phyloP scores from a whole-genome alignment of 306 rosid species.

The Vicia villosa region DNA sequence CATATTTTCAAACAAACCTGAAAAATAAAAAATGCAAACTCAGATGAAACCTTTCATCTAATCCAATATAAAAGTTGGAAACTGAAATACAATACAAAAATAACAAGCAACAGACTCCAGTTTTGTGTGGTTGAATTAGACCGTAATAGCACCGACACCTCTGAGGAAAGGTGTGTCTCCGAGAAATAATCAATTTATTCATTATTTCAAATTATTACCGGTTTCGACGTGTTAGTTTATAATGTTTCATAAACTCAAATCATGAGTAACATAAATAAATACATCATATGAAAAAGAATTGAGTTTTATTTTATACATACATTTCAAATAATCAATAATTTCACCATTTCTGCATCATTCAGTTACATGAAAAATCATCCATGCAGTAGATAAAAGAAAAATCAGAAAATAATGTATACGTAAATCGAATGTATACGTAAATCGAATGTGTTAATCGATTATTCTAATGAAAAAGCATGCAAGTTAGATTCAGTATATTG shows the following conservation, averaged over 20 bases:
- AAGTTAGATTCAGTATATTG: not conserved
- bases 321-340: not conserved
- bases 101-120: not conserved
- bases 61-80: not conserved
- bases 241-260: not conserved
- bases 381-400: not conserved
- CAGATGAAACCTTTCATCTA: not conserved
- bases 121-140: no score
- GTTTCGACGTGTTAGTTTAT: no score
- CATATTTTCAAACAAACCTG: slow-evolving; percentile 52
- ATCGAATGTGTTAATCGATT: not conserved
- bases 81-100: not conserved
- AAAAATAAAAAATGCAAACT: not conserved
- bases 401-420: no score
- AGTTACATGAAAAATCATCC: not conserved
- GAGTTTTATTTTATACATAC: not conserved
- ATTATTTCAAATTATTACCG: no score
- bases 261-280: no score
- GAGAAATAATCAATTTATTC: no score
- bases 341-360: not conserved
- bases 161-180: no score
- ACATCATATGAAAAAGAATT: not conserved
- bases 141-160: no score
- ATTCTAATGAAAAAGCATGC: not conserved
- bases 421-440: no score